These are phyloP conservation scores for Arachnomyces sp. DNA, from an alignment of 2,329 filamentous ascomycete species.

Conservation along the genomic window DNA sequence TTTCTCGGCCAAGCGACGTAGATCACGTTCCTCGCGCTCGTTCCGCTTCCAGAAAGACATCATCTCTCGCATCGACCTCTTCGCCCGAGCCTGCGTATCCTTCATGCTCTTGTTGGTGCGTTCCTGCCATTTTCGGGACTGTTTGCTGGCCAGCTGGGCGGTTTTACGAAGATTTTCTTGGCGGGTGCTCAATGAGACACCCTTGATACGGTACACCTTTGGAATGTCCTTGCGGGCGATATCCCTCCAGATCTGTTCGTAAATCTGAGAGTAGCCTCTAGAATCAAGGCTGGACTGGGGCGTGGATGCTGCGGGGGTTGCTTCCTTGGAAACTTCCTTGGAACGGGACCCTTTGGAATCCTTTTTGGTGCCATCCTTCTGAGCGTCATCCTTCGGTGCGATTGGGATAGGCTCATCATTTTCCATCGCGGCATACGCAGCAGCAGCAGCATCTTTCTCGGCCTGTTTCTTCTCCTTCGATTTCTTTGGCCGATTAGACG, in stretches of 20 bases:
- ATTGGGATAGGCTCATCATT: conserved; percentile 41
- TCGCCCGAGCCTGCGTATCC: conserved; percentile 91
- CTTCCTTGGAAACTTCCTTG: conserved; percentile 39
- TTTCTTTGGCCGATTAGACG: conserved; percentile 67
- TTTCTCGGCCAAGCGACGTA: conserved; percentile 87
- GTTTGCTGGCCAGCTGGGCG: conserved; percentile 90
- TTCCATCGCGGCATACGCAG: conserved; percentile 67
- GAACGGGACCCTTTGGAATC: conserved; percentile 32
- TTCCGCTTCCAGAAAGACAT: conserved; percentile 99
- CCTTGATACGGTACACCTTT: conserved; percentile 84
- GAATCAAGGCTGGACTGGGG: conserved; percentile 66
- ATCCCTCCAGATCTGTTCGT: conserved; percentile 95
- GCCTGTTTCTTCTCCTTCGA: conserved; percentile 68
- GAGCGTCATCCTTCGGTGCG: conserved; percentile 51
- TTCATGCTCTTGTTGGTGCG: conserved; percentile 98
- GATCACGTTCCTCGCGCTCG: conserved; percentile 90
- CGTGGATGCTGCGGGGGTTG: conserved; percentile 43
- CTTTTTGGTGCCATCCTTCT: conserved; percentile 38
- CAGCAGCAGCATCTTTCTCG: conserved; percentile 70
- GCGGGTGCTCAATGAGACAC: conserved; percentile 76
- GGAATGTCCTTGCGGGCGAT: conserved; percentile 87
- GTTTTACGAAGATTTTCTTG: conserved; percentile 97
- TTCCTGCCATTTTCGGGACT: conserved; percentile 93
- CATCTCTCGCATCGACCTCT: conserved; percentile 99
- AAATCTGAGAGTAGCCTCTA: conserved; percentile 93